Evolutionary conservation across 2,329 filamentous ascomycete genomes (phyloP).

Genomic region (Microdochium nivale): DNA sequence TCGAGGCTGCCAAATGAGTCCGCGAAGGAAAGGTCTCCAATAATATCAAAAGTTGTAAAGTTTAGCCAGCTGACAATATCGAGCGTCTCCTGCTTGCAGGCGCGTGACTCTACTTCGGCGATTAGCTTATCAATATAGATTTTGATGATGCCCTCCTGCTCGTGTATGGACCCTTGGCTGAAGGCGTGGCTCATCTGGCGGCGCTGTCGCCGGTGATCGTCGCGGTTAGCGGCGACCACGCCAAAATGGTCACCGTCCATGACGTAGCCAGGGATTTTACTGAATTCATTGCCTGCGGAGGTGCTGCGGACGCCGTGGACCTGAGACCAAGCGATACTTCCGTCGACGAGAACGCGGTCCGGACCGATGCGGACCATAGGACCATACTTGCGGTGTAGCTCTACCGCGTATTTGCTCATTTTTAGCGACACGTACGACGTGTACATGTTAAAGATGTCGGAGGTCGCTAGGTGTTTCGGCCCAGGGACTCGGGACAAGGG

Average conservation of each 20-base stretch:
- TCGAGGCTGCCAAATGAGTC: conserved; percentile 27
- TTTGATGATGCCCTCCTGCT: conserved; percentile 13
- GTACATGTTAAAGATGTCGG: background rate
- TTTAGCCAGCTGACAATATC: conserved; percentile 10
- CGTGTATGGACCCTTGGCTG: conserved; percentile 8
- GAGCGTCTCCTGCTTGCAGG: conserved; percentile 1
- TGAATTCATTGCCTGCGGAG: conserved; percentile 16
- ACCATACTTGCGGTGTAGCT: background rate
- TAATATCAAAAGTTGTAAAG: too few relatives aligned
- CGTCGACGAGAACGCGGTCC: background rate
- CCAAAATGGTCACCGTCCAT: conserved; percentile 12
- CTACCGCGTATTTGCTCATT: background rate
- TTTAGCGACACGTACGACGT: background rate
- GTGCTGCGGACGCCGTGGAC: conserved; percentile 3
- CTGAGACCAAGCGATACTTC: background rate
- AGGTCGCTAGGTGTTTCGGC: background rate
- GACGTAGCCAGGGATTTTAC: conserved; percentile 18
- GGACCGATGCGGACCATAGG: too few relatives aligned
- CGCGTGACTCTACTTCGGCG: background rate
- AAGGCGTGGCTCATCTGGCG: conserved; percentile 4
- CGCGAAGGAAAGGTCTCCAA: conserved; percentile 36
- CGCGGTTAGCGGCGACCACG: conserved; percentile 6
- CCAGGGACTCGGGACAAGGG: background rate
- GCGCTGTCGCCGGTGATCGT: background rate
- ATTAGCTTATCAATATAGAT: too few relatives aligned